Evolutionary conservation across 2,329 filamentous ascomycete genomes (phyloP).

Genomic region (Drechmeria coniospora): DNA sequence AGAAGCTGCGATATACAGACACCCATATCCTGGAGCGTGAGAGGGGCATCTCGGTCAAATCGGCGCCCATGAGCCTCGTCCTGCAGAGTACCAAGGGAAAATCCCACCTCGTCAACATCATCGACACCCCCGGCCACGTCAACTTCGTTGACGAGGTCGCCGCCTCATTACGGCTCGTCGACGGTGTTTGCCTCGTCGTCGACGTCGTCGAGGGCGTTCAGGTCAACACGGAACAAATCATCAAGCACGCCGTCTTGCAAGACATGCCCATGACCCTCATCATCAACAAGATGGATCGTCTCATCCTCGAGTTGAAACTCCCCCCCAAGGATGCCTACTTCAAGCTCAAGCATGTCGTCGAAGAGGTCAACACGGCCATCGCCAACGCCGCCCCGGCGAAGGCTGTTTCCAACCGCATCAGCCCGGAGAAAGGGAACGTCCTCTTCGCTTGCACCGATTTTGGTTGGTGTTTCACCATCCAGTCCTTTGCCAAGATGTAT

Average conservation of each 20-base stretch:
- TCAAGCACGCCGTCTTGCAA: conserved; percentile 86
- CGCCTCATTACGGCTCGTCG: conserved; percentile 68
- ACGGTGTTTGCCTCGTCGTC: conserved; percentile 84
- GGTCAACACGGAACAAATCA: conserved; percentile 90
- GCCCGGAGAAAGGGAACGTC: conserved; percentile 96
- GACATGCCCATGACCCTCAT: conserved; percentile 79
- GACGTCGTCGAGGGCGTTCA: conserved; percentile 99
- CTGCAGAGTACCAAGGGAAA: conserved; percentile 81
- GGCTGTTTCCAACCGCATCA: conserved; percentile 66
- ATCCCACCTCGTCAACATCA: conserved; percentile 84
- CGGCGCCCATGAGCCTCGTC: conserved; percentile 86
- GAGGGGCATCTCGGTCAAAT: conserved; percentile 80
- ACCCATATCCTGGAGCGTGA: conserved; percentile 79
- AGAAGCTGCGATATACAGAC: conserved; percentile 90
- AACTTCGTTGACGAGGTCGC: conserved; percentile 98
- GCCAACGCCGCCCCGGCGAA: conserved; percentile 71
- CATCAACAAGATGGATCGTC: conserved; percentile 92
- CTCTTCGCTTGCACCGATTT: conserved; percentile 86
- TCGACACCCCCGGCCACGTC: conserved; percentile 94
- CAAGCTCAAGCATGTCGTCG: conserved; percentile 96
- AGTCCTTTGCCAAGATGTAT: conserved; percentile 94
- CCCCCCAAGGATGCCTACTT: conserved; percentile 95
- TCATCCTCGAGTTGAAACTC: conserved; percentile 87
- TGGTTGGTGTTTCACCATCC: conserved; percentile 92
- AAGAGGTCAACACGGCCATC: conserved; percentile 94